Base-by-base conservation (phyloP, 805 yeast species). In the Metschnikowia matae region DNA sequence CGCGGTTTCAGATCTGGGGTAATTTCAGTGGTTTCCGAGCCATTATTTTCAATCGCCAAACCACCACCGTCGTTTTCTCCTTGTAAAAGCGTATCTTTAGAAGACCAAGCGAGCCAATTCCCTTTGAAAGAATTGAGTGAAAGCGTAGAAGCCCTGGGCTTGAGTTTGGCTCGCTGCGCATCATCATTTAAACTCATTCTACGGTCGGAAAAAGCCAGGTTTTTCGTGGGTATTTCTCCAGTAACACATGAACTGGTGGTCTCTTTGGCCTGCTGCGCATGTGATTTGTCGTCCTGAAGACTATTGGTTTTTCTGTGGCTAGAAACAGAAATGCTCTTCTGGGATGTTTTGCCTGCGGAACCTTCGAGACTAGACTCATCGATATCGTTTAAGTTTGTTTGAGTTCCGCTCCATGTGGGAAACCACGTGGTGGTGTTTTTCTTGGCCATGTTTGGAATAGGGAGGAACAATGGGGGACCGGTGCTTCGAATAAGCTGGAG, bases 31-130 rank as follows among this genome's bases (percentile, higher is more conserved):
- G 18, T 6, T 6, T 20, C 40, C 11, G 21, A 8, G 18, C 18
- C 38, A 21, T 10, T n/a, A 20, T 10, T 7, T 35, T 35, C 38
- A 4, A 4, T 6, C 4, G 15, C 34, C 17, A n/a, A 14, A 14
- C 8, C 43, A 14, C 3, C 34, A 14, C 14, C 26, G 15, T 41
- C 36, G 20, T 14, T 21, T n/a, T 38, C 41, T 15, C 14, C 31
- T 23, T 29, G 35, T 13, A 32, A 8, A 17, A n/a, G 6, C 4
- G 49, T 44, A 29, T 54, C 37, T 18, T 40, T 55, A n/a, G 57
- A 34, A 31, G 55, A 48, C 70, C 70, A 65, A 26, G 57, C 54
- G 6, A 66, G 54, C 71, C 72, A 69, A 7, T 67, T 53, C 4
- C 62, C 58, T 7, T 23, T 44, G 23, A 44, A 44, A 6, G 46